phyloP scores from a whole-genome alignment of 2,329 filamentous ascomycete species.

The Chaetomiaceae sp. region DNA sequence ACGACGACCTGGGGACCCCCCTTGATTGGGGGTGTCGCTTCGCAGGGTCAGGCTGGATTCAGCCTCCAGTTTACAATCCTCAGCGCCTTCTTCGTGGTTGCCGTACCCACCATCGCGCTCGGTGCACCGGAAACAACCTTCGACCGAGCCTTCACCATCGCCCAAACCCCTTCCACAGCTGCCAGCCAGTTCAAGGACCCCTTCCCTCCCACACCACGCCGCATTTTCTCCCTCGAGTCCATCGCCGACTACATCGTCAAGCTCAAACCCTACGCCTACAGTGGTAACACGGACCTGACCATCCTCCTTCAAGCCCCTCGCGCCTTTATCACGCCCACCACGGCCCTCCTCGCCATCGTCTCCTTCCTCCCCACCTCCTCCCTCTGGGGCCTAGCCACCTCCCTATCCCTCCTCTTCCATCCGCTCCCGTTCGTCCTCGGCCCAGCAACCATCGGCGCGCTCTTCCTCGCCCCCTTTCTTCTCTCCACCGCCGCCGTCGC shows the following conservation, averaged over 20 bases:
- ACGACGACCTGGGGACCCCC: constrained; percentile 51
- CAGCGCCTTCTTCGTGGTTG: constrained; percentile 43
- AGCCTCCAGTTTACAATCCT: constrained; percentile 50
- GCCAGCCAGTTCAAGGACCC: constrained; percentile 27
- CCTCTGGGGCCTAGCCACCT: constrained; percentile 45
- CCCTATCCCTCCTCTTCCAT: constrained; percentile 45
- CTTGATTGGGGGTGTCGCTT: constrained; percentile 48
- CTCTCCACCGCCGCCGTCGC: constrained; percentile 35
- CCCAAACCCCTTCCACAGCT: constrained; percentile 27
- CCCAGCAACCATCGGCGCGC: constrained; percentile 39
- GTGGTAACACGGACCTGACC: constrained; percentile 27
- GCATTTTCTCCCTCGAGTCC: constrained; percentile 32
- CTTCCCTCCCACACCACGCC: constrained; percentile 27
- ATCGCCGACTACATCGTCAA: constrained; percentile 36
- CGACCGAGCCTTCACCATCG: constrained; percentile 37
- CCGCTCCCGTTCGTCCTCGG: constrained; percentile 41
- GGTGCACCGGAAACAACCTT: constrained; percentile 51
- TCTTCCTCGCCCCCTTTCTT: constrained; percentile 44
- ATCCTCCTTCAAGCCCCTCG: constrained; percentile 44
- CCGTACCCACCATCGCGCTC: constrained; percentile 45
- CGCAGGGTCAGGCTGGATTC: constrained; percentile 39
- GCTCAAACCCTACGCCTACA: constrained; percentile 39
- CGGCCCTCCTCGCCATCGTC: constrained; percentile 42
- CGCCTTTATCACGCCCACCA: constrained; percentile 48
- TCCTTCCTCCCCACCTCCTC: constrained; percentile 43